A percentile compares a stretch with the other conserved stretches of the same genome.
phyloP scores from a whole-genome alignment of 805 yeast species.

The Metschnikowia amazonensis region DNA sequence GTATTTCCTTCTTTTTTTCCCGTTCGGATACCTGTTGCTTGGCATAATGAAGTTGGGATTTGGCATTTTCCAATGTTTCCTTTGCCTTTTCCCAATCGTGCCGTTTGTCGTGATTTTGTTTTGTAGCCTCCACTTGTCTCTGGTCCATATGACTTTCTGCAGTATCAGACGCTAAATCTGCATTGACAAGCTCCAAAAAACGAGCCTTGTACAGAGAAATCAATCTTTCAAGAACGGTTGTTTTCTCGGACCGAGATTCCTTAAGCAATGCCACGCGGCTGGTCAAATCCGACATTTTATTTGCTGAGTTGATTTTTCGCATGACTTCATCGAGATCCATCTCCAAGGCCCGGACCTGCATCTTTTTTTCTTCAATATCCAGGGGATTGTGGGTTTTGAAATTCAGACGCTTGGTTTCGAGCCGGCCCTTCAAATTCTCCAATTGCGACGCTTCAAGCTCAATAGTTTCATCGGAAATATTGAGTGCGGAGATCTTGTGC shows the following conservation, averaged over 20 bases:
- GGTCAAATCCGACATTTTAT: constrained; percentile 54
- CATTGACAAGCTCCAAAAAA: constrained; percentile 20
- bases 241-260: constrained; percentile 36
- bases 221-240: constrained; percentile 26
- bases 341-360: constrained; percentile 28
- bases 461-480: constrained; percentile 45
- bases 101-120: background rate
- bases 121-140: background rate
- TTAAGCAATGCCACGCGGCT: constrained; percentile 49
- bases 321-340: constrained; percentile 48
- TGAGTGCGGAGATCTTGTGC: constrained; percentile 33
- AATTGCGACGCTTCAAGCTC: constrained; percentile 44
- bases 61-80: background rate
- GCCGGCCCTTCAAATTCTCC: constrained; percentile 31
- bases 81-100: background rate
- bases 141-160: constrained; percentile 13
- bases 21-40: constrained; percentile 1
- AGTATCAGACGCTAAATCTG: constrained; percentile 14
- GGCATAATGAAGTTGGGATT: background rate
- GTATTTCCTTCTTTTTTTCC: constrained; percentile 6
- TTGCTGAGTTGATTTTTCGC: constrained; percentile 47
- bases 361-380: constrained; percentile 36
- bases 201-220: constrained; percentile 19
- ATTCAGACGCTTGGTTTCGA: constrained; percentile 22
- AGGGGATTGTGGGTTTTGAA: constrained; percentile 28